Evolutionary conservation across 352 stramenopile genomes (phyloP).

Genomic region (Pythium monospermum): DNA sequence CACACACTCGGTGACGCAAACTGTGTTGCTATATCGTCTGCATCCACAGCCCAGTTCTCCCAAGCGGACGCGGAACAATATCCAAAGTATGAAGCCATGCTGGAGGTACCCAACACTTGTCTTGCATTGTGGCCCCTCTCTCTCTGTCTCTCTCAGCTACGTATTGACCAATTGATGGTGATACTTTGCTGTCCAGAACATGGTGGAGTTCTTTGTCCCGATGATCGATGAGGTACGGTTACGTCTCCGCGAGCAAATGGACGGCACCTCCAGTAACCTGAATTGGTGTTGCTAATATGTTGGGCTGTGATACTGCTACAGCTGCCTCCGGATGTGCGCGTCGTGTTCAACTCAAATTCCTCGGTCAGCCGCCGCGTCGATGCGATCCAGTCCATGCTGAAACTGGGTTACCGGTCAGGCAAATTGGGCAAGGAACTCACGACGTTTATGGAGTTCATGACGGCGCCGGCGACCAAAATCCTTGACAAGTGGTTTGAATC

Average conservation of each 20-base stretch:
- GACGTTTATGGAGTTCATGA: conserved; percentile 88
- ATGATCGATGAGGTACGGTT: conserved; percentile 73
- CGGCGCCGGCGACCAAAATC: conserved; percentile 78
- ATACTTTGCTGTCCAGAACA: conserved; percentile 29
- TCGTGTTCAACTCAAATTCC: conserved; percentile 49
- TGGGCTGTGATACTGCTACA: conserved; percentile 14
- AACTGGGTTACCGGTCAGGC: conserved; percentile 51
- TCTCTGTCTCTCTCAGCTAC: no score
- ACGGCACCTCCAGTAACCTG: neutral
- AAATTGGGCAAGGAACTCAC: conserved; percentile 72
- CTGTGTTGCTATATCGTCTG: no score
- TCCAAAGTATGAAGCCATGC: conserved; percentile 77
- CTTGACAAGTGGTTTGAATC: conserved; percentile 90
- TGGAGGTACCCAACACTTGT: conserved; percentile 38
- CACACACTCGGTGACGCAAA: no score
- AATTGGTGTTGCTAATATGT: neutral
- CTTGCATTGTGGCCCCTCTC: no score
- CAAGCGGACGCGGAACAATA: conserved; percentile 68
- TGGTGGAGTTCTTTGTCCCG: conserved; percentile 77
- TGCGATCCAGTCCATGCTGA: conserved; percentile 57
- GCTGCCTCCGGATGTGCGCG: conserved; percentile 65
- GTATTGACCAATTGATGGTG: no score
- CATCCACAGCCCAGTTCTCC: conserved; percentile 87
- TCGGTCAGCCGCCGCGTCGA: conserved; percentile 58
- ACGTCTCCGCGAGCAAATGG: neutral